Evolutionary conservation across 2,329 filamentous ascomycete species (phyloP), one percentile per base, ranked within the genome.

Genomic region (Didymella segeticola): DNA sequence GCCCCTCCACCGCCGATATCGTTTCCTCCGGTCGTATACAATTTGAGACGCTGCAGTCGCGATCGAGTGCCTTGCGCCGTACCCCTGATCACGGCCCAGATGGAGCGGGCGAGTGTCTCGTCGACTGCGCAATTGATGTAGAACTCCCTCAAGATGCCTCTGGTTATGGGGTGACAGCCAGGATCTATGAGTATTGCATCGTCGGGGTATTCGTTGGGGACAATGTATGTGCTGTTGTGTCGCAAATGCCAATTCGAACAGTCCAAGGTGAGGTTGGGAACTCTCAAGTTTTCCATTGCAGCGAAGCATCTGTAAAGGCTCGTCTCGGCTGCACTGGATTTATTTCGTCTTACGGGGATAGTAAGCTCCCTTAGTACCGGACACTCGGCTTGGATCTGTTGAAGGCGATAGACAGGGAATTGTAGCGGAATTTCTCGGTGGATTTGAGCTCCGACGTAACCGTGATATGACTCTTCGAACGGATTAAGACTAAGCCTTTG

Each of bases 101-200:
- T 64, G 14, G 60, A 60, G 25, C 58, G 57, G 26, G 62, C 60
- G 17, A 67, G 53, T 30, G 33, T 23, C 53, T 67, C 57, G 31
- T 64, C 62, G 14, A 67, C 60, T 46, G 63, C 63, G 51, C 62
- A 48, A 34, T 67, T 61, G 42, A 64, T 61, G 5, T 56, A 55
- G 3, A 42, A 47, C 47, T 64, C 54, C 34, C 52, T 60, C 25
- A 64, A 7, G 20, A 5, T 45, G 17, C 57, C 57, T 17, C 26
- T 58, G 29, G 53, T 60, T 11, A 58, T 1, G n/a, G 19, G 27
- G 15, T 15, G 14, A 12, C 11, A 6, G 10, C 26, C 3, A 20
- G 31, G 5, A 11, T 42, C 29, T 11, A 55, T 42, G 26, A 41
- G 20, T 46, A 56, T 20, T 48, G 55, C 19, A 48, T 64, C 58